phyloP scores from a whole-genome alignment of 1,284 basidiomycete species.

The Hymenochaete sp. region DNA sequence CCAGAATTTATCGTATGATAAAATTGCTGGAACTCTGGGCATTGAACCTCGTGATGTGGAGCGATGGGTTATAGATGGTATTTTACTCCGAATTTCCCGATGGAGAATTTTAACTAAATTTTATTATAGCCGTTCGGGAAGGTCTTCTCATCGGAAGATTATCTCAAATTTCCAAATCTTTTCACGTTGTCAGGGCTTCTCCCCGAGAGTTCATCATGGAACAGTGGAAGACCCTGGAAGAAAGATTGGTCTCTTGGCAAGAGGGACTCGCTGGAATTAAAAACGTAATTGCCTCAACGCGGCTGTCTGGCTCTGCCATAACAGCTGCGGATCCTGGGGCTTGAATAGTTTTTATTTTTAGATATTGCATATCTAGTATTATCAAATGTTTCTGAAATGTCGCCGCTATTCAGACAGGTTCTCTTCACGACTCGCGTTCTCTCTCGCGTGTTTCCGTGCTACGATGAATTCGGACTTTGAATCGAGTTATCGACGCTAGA shows the following conservation, averaged over 20 bases:
- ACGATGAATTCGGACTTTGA: too few relatives aligned
- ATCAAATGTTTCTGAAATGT: too few relatives aligned
- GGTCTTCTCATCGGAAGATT: slow-evolving; percentile 79
- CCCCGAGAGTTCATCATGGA: slow-evolving; percentile 69
- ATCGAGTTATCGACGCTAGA: too few relatives aligned
- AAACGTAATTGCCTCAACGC: slow-evolving; percentile 57
- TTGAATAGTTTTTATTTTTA: too few relatives aligned
- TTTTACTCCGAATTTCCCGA: slow-evolving; percentile 18
- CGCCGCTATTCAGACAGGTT: too few relatives aligned
- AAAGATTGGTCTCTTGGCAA: slow-evolving; percentile 77
- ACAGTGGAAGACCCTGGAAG: slow-evolving; percentile 81
- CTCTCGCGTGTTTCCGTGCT: too few relatives aligned
- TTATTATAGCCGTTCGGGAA: slow-evolving; percentile 66
- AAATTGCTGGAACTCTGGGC: slow-evolving; percentile 62
- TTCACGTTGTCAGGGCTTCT: slow-evolving; percentile 72
- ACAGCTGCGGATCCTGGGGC: too few relatives aligned
- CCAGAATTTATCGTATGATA: slow-evolving; percentile 66
- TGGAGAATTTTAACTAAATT: slow-evolving; percentile 3
- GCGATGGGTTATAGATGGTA: slow-evolving; percentile 89
- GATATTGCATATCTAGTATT: too few relatives aligned
- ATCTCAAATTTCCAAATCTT: slow-evolving; percentile 70
- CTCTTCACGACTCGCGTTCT: too few relatives aligned
- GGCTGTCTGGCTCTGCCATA: slow-evolving; percentile 36
- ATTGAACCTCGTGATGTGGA: slow-evolving; percentile 71
- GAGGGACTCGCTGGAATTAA: slow-evolving; percentile 56